These are phyloP conservation scores for Millerozyma acaciae DNA, from an alignment of 805 yeast genomes.

Conservation along the genomic window DNA sequence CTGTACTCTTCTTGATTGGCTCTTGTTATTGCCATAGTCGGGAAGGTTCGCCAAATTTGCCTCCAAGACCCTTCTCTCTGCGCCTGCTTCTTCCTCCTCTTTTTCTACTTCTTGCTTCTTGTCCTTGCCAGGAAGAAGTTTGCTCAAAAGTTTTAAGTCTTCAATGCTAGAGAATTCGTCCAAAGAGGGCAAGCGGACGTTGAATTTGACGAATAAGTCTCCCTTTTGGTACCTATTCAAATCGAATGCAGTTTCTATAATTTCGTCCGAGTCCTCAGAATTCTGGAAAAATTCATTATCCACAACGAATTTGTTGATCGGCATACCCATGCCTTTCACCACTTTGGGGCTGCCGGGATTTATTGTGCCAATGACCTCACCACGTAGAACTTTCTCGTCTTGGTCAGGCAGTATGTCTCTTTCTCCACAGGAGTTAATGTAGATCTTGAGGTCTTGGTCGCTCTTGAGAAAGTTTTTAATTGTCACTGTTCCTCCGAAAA, in stretches of 20 bases:
- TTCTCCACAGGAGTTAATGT: constrained; percentile 35
- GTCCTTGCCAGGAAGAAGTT: constrained; percentile 16
- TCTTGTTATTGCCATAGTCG: too few species aligned
- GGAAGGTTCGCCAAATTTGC: constrained; percentile 9
- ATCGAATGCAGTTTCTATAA: constrained; percentile 16
- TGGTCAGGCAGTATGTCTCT: constrained; percentile 9
- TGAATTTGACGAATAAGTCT: constrained; percentile 37
- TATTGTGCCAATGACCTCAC: constrained; percentile 52
- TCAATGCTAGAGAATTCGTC: constrained; percentile 20
- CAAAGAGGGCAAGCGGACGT: constrained; percentile 30
- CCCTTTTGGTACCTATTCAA: constrained; percentile 24
- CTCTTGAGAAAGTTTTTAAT: constrained; percentile 29
- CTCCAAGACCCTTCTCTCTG: too few species aligned
- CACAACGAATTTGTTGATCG: constrained; percentile 31
- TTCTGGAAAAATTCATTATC: constrained; percentile 26
- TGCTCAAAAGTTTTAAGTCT: constrained; percentile 17
- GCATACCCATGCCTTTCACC: constrained; percentile 60
- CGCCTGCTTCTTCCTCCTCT: too few species aligned
- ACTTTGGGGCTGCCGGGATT: constrained; percentile 46
- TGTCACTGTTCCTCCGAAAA: constrained; percentile 52
- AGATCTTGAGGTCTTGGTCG: constrained; percentile 26
- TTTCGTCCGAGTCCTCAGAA: constrained; percentile 11
- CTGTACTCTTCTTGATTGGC: too few species aligned
- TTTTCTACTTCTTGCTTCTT: too few species aligned
- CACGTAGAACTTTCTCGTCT: constrained; percentile 21